These are phyloP conservation scores for Pichia sp. DNA, from an alignment of 1,139 yeast species.

Conservation along the genomic window DNA sequence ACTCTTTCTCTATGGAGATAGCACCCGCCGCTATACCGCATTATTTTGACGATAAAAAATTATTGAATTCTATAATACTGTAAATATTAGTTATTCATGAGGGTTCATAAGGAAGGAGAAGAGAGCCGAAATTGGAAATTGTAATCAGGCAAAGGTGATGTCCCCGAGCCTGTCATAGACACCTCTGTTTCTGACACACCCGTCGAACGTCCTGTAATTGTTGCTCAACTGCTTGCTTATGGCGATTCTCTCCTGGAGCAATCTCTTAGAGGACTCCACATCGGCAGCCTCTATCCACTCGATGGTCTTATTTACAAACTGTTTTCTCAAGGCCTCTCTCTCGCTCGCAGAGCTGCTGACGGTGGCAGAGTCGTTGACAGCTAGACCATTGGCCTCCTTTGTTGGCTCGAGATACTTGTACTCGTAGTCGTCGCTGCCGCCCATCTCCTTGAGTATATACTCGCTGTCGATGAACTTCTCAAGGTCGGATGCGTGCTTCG, in stretches of 20 bases:
- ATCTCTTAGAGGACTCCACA: conserved; percentile 39
- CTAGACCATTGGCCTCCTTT: conserved; percentile 42
- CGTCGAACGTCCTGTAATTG: conserved; percentile 64
- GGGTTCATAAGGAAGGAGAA: not conserved
- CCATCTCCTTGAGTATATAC: conserved; percentile 57
- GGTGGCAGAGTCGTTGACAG: conserved; percentile 38
- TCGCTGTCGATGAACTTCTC: conserved; percentile 49
- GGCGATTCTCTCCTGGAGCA: conserved; percentile 44
- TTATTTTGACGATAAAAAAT: not conserved
- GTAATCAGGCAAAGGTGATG: conserved; percentile 14
- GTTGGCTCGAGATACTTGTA: conserved; percentile 56
- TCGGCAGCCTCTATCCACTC: conserved; percentile 62
- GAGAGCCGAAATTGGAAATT: not conserved
- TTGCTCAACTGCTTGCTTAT: conserved; percentile 47
- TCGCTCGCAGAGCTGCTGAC: conserved; percentile 32
- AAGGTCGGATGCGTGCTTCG: conserved; percentile 58
- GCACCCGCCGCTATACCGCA: not conserved
- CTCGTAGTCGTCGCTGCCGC: conserved; percentile 59
- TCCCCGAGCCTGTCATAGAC: conserved; percentile 47
- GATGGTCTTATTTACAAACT: conserved; percentile 55
- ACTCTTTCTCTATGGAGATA: not conserved
- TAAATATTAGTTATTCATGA: not conserved
- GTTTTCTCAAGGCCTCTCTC: conserved; percentile 45
- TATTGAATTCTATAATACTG: not conserved
- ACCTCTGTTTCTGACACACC: conserved; percentile 67